Evolutionary conservation across 116 monocot species (phyloP).

Genomic region (Posidonia oceanica): DNA sequence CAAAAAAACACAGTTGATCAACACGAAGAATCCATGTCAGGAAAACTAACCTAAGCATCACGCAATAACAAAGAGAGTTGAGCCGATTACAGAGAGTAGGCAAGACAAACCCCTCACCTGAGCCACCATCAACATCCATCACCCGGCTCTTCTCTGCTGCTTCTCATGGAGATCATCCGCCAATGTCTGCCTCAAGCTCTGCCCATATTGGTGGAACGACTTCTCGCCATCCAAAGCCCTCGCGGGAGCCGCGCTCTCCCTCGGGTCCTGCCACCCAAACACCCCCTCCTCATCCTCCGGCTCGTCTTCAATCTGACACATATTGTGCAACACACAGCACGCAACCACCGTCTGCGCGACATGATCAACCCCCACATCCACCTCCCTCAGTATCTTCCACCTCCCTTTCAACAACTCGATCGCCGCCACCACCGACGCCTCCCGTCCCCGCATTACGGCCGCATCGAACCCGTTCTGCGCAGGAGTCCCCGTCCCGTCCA

Average conservation of each 20-base stretch:
- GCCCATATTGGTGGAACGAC: slow-evolving; percentile 27
- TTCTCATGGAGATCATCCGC: slow-evolving; percentile 2
- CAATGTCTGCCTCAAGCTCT: slow-evolving; percentile 34
- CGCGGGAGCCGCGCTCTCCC: slow-evolving; percentile 34
- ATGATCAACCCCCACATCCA: slow-evolving; percentile 38
- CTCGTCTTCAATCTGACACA: slow-evolving; percentile 34
- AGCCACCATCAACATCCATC: too few relatives aligned
- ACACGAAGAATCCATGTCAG: too few relatives aligned
- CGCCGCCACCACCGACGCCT: slow-evolving; percentile 36
- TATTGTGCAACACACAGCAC: slow-evolving; percentile 42
- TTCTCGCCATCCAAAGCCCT: slow-evolving; percentile 31
- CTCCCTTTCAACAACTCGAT: slow-evolving; percentile 34
- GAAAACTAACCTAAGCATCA: too few relatives aligned
- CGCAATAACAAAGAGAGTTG: too few relatives aligned
- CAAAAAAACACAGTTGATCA: too few relatives aligned
- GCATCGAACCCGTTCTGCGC: slow-evolving; percentile 38
- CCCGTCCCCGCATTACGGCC: slow-evolving; percentile 24
- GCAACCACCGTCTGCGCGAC: slow-evolving; percentile 44
- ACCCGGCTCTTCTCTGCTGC: too few relatives aligned
- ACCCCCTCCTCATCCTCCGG: slow-evolving; percentile 31
- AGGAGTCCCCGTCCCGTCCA: background rate
- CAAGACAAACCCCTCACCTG: too few relatives aligned
- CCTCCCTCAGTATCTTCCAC: slow-evolving; percentile 37
- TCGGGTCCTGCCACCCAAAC: slow-evolving; percentile 45
- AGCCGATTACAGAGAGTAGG: too few relatives aligned